These are phyloP conservation scores for Echinosophora koreensis DNA, from an alignment of 306 rosid genomes.

Conservation along the genomic window DNA sequence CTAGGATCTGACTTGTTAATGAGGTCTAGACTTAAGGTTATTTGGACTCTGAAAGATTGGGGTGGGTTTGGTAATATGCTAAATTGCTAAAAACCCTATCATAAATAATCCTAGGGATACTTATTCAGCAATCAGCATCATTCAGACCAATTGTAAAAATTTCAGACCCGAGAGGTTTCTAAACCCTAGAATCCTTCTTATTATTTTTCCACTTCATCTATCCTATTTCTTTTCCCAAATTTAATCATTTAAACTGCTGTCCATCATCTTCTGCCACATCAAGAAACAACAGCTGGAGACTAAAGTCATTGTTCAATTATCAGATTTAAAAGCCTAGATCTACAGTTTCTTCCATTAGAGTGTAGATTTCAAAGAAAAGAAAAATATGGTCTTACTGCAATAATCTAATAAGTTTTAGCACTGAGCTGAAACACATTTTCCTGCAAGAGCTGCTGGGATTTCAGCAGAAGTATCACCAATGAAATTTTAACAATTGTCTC, in stretches of 20 bases:
- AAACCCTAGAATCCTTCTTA: neutral
- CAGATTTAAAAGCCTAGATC: neutral
- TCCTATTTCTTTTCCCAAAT: neutral
- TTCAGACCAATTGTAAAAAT: neutral
- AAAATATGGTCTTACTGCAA: neutral
- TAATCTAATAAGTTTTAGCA: neutral
- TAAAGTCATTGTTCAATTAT: neutral
- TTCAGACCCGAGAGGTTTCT: neutral
- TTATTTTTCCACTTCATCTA: neutral
- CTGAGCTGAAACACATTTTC: neutral
- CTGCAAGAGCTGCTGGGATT: neutral
- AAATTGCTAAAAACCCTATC: neutral
- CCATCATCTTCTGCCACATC: neutral
- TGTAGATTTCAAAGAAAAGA: neutral
- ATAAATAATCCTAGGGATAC: neutral
- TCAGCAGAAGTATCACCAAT: neutral
- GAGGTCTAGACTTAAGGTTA: neutral
- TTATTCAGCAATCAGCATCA: neutral
- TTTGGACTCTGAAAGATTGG: neutral
- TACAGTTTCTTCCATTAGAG: neutral
- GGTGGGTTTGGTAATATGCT: neutral
- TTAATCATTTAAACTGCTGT: too few relatives aligned
- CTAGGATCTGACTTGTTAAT: neutral
- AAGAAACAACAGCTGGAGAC: neutral
- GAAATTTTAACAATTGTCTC: neutral